A percentile compares a stretch with the other conserved stretches of the same genome.
Conservation (phyloP, 495 filamentous ascomycete species). For the Rhizodiscina lignyota region DNA sequence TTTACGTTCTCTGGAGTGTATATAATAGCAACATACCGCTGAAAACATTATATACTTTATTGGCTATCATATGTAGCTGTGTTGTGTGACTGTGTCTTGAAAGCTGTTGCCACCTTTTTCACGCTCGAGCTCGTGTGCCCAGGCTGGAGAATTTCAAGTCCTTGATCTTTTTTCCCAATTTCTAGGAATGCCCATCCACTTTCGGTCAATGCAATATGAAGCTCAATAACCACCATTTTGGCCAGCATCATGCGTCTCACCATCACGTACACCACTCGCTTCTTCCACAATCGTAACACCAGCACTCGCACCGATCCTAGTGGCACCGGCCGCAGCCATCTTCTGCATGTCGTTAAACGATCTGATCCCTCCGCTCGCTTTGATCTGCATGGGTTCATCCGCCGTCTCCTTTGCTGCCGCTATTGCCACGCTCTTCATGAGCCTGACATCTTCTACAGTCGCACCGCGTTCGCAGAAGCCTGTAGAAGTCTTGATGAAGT, state of each 20-base stretch:
- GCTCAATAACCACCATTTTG: too few relatives aligned
- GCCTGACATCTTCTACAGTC: conserved; percentile 32
- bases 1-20: too few relatives aligned
- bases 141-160: too few relatives aligned
- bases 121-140: too few relatives aligned
- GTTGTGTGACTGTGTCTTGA: too few relatives aligned
- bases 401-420: background rate
- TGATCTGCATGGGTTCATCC: conserved; percentile 30
- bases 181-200: too few relatives aligned
- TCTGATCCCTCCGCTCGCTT: conserved; percentile 49
- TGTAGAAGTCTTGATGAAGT: conserved; percentile 56
- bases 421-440: conserved; percentile 35
- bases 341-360: conserved; percentile 31
- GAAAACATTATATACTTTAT: too few relatives aligned
- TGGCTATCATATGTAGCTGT: too few relatives aligned
- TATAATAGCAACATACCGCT: too few relatives aligned
- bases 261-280: conserved; percentile 6
- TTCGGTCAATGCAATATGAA: too few relatives aligned
- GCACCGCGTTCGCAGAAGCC: conserved; percentile 49
- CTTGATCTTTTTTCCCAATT: too few relatives aligned
- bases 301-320: conserved; percentile 44
- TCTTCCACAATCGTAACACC: conserved; percentile 42
- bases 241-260: background rate
- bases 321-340: conserved; percentile 49
- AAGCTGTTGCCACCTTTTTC: too few relatives aligned